Conservation (phyloP, 768 basidiomycete species). For the Auriscalpium vulgare region DNA sequence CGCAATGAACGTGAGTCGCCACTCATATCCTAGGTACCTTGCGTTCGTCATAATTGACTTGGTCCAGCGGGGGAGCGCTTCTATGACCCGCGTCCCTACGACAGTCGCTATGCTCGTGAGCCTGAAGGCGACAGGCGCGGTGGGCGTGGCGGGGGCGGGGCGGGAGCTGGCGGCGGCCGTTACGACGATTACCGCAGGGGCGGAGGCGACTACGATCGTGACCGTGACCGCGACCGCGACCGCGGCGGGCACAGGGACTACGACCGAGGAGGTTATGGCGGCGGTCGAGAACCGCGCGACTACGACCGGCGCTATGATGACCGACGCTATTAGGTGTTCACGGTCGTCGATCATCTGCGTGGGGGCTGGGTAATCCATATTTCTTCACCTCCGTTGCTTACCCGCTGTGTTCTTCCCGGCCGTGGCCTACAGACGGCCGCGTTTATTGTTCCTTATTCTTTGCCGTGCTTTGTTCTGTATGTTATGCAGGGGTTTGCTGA, state of each 20-base stretch:
- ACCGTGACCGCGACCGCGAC: slow-evolving; percentile 29
- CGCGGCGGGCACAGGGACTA: slow-evolving; percentile 24
- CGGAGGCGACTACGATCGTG: slow-evolving; percentile 33
- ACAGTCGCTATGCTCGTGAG: slow-evolving; percentile 75
- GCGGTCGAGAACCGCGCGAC: slow-evolving; percentile 5
- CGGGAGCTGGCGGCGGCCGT: slow-evolving; percentile 24
- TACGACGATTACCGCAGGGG: slow-evolving; percentile 30
- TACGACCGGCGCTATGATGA: slow-evolving; percentile 30
- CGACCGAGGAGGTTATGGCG: slow-evolving; percentile 9
- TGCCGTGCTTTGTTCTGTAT: too few relatives aligned
- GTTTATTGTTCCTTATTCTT: too few relatives aligned
- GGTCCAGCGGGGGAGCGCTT: slow-evolving; percentile 59
- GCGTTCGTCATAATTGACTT: neutral
- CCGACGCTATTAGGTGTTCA: neutral
- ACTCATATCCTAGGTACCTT: neutral
- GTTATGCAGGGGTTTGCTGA: too few relatives aligned
- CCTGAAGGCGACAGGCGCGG: slow-evolving; percentile 42
- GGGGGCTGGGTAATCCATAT: neutral
- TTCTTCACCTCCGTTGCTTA: too few relatives aligned
- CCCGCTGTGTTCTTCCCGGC: too few relatives aligned
- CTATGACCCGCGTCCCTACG: slow-evolving; percentile 89
- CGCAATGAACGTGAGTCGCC: slow-evolving; percentile 46
- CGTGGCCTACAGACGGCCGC: too few relatives aligned
- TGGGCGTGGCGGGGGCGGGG: slow-evolving; percentile 37
- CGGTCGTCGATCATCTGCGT: neutral